Evolutionary conservation across 148 eudicot genomes (phyloP).

Genomic region (Silene conica): DNA sequence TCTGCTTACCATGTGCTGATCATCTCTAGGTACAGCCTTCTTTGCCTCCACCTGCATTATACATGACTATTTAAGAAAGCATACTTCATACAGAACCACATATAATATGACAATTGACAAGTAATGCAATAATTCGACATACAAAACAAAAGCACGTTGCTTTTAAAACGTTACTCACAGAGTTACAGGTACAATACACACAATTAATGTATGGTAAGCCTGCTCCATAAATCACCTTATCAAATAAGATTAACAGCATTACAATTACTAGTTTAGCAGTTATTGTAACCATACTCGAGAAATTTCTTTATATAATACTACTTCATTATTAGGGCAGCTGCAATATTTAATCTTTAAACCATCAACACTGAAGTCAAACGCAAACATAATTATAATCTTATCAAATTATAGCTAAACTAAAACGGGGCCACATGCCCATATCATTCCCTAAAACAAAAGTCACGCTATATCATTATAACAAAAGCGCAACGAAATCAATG

Average conservation of each 20-base stretch:
- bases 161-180: background rate
- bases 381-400: constrained; percentile 1
- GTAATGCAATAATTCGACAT: background rate
- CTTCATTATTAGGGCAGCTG: constrained; percentile 1
- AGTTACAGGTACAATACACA: background rate
- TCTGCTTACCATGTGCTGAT: constrained; percentile 54
- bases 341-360: background rate
- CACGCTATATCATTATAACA: background rate
- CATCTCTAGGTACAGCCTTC: constrained; percentile 97
- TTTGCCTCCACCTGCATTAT: constrained; percentile 84
- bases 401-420: constrained; percentile 11
- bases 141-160: background rate
- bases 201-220: background rate
- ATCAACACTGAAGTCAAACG: constrained; percentile 6
- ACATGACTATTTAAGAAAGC: background rate
- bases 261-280: background rate
- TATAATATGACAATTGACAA: background rate
- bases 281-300: background rate
- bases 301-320: background rate
- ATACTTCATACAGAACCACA: background rate
- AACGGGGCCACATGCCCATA: constrained; percentile 1
- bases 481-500: background rate
- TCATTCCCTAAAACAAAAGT: background rate
- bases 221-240: background rate
- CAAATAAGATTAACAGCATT: background rate